Evolutionary conservation across 768 basidiomycete genomes (phyloP), one percentile per base, ranked within the genome.

Genomic region (Cystobasidium ongulense): DNA sequence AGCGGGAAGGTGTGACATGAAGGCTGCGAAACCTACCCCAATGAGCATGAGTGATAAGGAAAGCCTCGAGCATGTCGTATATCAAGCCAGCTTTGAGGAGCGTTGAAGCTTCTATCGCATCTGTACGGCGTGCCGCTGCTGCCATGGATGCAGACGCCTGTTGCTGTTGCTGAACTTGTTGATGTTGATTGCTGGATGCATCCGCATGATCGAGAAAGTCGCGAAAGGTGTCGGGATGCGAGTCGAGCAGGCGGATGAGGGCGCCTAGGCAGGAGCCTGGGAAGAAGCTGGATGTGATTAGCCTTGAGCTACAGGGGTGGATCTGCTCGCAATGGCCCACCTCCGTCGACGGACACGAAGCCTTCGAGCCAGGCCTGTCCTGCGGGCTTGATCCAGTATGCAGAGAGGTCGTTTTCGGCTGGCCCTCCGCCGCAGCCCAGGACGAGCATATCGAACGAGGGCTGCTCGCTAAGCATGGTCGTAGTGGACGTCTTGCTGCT

Each of bases 351-450:
- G 1, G 88, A 89, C 5, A 95, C 76, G 57, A 89, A 86, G 3
- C 92, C 93, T 57, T 91, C 89, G 74, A 86, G 84, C 94, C 94
- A 97, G 10, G 82, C 78, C 11, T 84, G 79, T 39, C 83, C 80
- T 76, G 81, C 83, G 8, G 90, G 85, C 80, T 97, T 98, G 80
- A 96, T 81, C 64, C 96, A 83, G 83, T 95, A 98, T n/a, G 87
- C 89, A 31, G 90, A 91, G 75, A 96, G 82, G 82, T 97, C 90
- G 27, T 88, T 89, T 81, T 97, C 94, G 77, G 88, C 85, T 8
- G 91, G 92, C 62, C 94, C 94, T 54, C 94, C 94, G 72, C 92
- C 91, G 77, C 87, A 86, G 61, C 88, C 94, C 1, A 71, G 68
- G 53, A 71, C 68, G 43, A 71, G 68, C 68, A 71, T 71, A 21